phyloP scores from a whole-genome alignment of 202 grass and related monocot species.

The Panicum virgatum region DNA sequence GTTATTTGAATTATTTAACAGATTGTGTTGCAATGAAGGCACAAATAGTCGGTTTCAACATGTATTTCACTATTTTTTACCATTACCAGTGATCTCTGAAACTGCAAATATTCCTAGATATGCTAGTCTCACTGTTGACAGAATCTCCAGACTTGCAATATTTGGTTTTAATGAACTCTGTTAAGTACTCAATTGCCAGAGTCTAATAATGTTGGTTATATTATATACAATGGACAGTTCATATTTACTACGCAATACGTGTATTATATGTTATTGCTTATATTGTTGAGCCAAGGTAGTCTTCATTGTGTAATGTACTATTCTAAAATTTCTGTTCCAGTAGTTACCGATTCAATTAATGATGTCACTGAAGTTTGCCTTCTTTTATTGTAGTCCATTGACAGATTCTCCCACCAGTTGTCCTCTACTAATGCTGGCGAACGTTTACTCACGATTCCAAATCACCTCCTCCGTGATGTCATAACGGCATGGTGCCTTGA shows the following conservation, averaged over 20 bases:
- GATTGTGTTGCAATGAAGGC: neutral
- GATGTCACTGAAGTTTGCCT: neutral
- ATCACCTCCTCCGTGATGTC: conserved; percentile 3
- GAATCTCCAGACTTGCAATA: neutral
- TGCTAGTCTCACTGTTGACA: neutral
- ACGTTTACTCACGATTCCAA: neutral
- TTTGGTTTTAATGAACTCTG: neutral
- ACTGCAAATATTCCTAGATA: neutral
- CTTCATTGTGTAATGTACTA: neutral
- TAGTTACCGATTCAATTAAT: neutral
- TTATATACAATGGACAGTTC: no score
- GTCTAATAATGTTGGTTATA: neutral
- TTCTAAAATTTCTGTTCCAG: neutral
- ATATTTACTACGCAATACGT: neutral
- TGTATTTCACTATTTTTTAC: neutral
- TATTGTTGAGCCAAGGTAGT: neutral
- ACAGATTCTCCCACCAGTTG: conserved; percentile 20
- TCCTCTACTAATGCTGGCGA: neutral
- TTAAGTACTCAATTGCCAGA: neutral
- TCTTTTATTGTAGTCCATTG: neutral
- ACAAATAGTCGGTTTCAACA: neutral
- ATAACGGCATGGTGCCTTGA: conserved; percentile 4
- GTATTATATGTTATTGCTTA: neutral
- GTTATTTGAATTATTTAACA: neutral
- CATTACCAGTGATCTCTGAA: neutral